These are phyloP conservation scores for Starmerella kuoi DNA, from an alignment of 805 yeast species.

Conservation along the genomic window DNA sequence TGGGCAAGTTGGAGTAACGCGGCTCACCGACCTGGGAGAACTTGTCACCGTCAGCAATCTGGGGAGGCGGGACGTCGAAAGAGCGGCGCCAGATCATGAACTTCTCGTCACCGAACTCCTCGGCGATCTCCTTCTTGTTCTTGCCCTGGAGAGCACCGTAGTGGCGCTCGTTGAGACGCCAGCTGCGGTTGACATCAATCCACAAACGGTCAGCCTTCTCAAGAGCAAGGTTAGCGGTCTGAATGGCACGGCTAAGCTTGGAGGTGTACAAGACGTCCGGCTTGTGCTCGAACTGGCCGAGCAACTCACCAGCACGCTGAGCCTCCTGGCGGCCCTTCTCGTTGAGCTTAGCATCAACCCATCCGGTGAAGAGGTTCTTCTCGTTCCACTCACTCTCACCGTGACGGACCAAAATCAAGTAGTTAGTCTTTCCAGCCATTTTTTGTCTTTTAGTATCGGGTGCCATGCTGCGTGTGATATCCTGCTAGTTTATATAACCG, in stretches of 20 bases:
- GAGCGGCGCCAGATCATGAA: conserved; percentile 98
- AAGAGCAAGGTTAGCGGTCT: conserved; percentile 91
- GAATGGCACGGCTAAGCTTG: conserved; percentile 84
- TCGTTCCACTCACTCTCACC: conserved; percentile 99
- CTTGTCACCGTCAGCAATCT: conserved; percentile 60
- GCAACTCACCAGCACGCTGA: conserved; percentile 79
- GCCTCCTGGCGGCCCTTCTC: conserved; percentile 85
- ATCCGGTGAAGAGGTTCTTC: conserved; percentile 95
- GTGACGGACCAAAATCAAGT: conserved; percentile 90
- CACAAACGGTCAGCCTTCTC: conserved; percentile 78
- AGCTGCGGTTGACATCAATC: conserved; percentile 84
- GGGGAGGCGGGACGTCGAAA: conserved; percentile 92
- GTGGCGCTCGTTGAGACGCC: conserved; percentile 99
- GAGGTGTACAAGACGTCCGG: conserved; percentile 90
- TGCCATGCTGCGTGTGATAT: not conserved
- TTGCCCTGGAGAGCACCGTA: conserved; percentile 98
- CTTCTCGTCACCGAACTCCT: conserved; percentile 76
- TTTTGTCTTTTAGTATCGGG: conserved; percentile 12
- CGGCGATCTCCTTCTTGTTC: conserved; percentile 89
- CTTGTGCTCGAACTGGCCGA: conserved; percentile 70
- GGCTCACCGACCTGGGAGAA: conserved; percentile 77
- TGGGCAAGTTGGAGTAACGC: conserved; percentile 76
- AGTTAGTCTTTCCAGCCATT: conserved; percentile 29
- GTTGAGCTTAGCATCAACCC: conserved; percentile 89
- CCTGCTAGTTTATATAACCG: conserved; percentile 3